Percentiles rank a stretch among this genome's conserved stretches.
Conservation (phyloP, 2,329 filamentous ascomycete genomes). For the Cercospora sojina region DNA sequence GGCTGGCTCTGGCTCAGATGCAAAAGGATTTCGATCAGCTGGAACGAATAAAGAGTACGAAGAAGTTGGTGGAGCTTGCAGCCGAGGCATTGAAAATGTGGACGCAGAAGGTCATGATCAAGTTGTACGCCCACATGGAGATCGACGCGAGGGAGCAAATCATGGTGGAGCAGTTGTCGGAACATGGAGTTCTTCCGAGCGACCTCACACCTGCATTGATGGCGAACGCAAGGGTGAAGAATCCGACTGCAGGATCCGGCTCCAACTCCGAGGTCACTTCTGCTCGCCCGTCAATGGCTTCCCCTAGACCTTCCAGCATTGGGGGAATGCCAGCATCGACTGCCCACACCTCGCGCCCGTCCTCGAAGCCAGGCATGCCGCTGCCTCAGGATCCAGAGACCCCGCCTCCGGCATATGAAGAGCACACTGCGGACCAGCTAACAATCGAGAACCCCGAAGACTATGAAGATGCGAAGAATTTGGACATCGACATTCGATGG, state of each 20-base stretch:
- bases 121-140: slow-evolving; percentile 94
- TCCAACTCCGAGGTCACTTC: slow-evolving; percentile 32
- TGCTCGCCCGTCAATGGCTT: slow-evolving; percentile 34
- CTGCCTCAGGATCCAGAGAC: slow-evolving; percentile 21
- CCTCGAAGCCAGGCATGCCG: slow-evolving; percentile 40
- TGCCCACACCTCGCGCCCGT: slow-evolving; percentile 17
- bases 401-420: slow-evolving; percentile 56
- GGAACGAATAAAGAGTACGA: slow-evolving; percentile 63
- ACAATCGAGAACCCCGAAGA: slow-evolving; percentile 81
- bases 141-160: slow-evolving; percentile 87
- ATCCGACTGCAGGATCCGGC: slow-evolving; percentile 54
- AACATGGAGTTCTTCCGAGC: slow-evolving; percentile 81
- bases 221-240: slow-evolving; percentile 88
- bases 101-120: slow-evolving; percentile 97
- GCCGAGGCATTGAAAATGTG: slow-evolving; percentile 87
- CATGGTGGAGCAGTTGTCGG: slow-evolving; percentile 96
- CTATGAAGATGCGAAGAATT: slow-evolving; percentile 74
- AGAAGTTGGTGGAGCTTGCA: slow-evolving; percentile 68
- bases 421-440: slow-evolving; percentile 68
- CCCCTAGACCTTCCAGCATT: slow-evolving; percentile 26
- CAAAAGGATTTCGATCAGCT: slow-evolving; percentile 64
- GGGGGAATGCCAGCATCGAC: slow-evolving; percentile 23
- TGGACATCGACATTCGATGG: slow-evolving; percentile 96
- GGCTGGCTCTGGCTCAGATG: slow-evolving; percentile 78
- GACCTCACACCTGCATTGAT: slow-evolving; percentile 86